A percentile compares a stretch with the other conserved stretches of the same genome.
phyloP scores from a whole-genome alignment of 176 grass and related monocot genomes.

The Oryza meyeriana region DNA sequence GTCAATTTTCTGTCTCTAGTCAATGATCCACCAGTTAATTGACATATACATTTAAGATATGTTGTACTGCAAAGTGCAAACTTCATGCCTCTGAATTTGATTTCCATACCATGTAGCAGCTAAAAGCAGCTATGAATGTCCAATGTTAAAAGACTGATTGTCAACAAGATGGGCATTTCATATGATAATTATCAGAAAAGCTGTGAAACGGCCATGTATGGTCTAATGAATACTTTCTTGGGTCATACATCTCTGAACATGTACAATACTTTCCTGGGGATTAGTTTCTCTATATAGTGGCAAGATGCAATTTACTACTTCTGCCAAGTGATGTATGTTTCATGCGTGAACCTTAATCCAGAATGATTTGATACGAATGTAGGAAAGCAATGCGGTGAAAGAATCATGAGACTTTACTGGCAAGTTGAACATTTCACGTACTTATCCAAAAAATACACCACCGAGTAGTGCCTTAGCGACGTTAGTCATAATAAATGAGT shows the following conservation, averaged over 20 bases:
- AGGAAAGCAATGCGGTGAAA: background rate
- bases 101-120: background rate
- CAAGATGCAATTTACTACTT: background rate
- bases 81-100: background rate
- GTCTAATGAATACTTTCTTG: background rate
- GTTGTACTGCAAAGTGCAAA: background rate
- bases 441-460: background rate
- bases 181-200: background rate
- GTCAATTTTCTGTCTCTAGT: background rate
- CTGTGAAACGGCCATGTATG: background rate
- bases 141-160: background rate
- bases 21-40: background rate
- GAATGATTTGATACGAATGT: background rate
- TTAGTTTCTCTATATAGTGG: background rate
- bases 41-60: background rate
- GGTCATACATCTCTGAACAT: background rate
- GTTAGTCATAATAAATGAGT: slow-evolving; percentile 20
- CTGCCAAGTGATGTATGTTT: background rate
- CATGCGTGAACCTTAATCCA: background rate
- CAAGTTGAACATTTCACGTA: background rate
- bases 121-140: background rate
- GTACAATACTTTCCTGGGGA: background rate
- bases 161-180: background rate
- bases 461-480: background rate
- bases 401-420: background rate